Evolutionary conservation across 1,284 basidiomycete genomes (phyloP).

Genomic region (Ceratobasidium sp.): DNA sequence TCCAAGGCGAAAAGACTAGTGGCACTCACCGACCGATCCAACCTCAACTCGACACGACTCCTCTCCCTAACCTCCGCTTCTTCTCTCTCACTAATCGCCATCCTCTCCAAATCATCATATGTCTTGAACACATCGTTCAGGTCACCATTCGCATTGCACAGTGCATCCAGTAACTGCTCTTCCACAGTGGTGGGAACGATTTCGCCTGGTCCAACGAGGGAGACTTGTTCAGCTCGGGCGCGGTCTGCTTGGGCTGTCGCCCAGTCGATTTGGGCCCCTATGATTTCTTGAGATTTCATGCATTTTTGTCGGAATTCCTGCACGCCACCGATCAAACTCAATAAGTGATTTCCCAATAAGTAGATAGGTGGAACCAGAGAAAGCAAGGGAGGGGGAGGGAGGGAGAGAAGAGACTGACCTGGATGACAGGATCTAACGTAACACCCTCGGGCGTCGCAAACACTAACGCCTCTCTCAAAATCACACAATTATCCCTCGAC

Average conservation of each 20-base stretch:
- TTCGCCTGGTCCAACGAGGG: constrained; percentile 20
- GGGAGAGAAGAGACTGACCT: constrained; percentile 57
- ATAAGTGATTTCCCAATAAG: not conserved
- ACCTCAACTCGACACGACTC: constrained; percentile 66
- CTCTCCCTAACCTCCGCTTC: constrained; percentile 62
- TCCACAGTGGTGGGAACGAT: constrained; percentile 53
- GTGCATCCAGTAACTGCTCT: constrained; percentile 61
- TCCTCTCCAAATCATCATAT: constrained; percentile 72
- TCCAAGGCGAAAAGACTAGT: not conserved
- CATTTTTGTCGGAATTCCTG: constrained; percentile 81
- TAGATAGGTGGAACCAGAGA: not conserved
- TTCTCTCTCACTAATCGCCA: constrained; percentile 68
- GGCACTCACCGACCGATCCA: constrained; percentile 65
- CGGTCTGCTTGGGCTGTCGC: constrained; percentile 78
- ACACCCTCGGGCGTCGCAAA: constrained; percentile 74
- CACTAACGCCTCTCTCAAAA: constrained; percentile 72
- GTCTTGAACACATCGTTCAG: constrained; percentile 61
- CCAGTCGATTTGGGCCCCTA: constrained; percentile 81
- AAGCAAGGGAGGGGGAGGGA: not conserved
- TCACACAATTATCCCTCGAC: constrained; percentile 72
- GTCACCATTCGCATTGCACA: constrained; percentile 72
- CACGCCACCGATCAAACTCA: not conserved
- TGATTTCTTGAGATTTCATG: constrained; percentile 74
- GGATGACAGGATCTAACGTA: constrained; percentile 67
- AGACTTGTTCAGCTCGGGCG: constrained; percentile 50